Percentiles rank a stretch among this genome's conserved stretches.
These are phyloP conservation scores for Batrachochytrium dendrobatidis DNA, from an alignment of 371 early-diverging fungal genomes.

Conservation along the genomic window DNA sequence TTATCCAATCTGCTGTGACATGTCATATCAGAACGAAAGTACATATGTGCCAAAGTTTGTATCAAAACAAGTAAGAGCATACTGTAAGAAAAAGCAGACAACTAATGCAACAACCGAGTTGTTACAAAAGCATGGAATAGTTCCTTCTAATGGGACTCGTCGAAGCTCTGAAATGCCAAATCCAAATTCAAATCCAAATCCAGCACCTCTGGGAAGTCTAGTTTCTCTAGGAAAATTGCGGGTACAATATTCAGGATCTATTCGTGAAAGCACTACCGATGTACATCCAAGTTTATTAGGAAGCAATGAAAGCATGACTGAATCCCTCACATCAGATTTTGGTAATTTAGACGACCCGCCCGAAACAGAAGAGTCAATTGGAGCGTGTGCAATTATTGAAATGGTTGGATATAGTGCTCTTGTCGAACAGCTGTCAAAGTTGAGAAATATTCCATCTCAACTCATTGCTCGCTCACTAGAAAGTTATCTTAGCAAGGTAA, in stretches of 20 bases:
- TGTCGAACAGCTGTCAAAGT: not conserved
- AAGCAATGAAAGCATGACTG: not conserved
- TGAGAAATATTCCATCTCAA: not conserved
- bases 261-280: conserved; percentile 1
- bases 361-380: not conserved
- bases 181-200: not conserved
- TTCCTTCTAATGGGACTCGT: not conserved
- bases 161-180: not conserved
- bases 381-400: conserved; percentile 3
- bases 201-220: not conserved
- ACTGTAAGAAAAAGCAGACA: not conserved
- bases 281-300: not conserved
- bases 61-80: conserved; percentile 1
- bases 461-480: conserved; percentile 2
- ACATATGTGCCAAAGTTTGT: conserved; percentile 2
- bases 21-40: not conserved
- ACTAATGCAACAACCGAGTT: not conserved
- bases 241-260: not conserved
- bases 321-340: conserved; percentile 1
- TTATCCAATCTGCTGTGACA: too few relatives aligned
- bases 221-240: not conserved
- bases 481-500: conserved; percentile 6
- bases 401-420: conserved; percentile 8
- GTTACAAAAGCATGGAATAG: not conserved
- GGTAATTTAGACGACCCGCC: not conserved